These are phyloP conservation scores for Polygonum maritimum DNA, from an alignment of 148 eudicot genomes.

Conservation along the genomic window DNA sequence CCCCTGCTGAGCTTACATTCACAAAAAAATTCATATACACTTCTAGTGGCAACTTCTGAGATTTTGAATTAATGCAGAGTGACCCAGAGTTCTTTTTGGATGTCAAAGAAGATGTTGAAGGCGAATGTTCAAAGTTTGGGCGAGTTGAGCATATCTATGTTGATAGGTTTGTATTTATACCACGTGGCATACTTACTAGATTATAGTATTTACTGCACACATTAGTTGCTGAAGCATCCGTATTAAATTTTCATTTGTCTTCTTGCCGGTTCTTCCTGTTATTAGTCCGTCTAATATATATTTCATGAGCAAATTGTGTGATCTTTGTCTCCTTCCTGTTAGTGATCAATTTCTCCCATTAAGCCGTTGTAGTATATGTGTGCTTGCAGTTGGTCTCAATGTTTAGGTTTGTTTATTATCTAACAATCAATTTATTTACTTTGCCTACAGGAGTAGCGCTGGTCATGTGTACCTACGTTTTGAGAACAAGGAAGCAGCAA, in stretches of 20 bases:
- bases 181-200: too few species aligned
- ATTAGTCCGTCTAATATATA: too few species aligned
- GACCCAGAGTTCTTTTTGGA: slow-evolving; percentile 89
- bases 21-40: background rate
- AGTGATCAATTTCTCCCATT: too few species aligned
- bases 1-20: background rate
- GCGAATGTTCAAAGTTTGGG: slow-evolving; percentile 77
- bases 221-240: background rate
- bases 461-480: slow-evolving; percentile 88
- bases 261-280: too few species aligned
- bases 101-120: slow-evolving; percentile 72
- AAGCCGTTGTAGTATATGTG: background rate
- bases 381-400: background rate
- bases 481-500: slow-evolving; percentile 60
- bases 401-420: too few species aligned
- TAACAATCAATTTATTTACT: background rate
- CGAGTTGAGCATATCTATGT: slow-evolving; percentile 65
- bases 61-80: slow-evolving; percentile 28
- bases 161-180: slow-evolving; percentile 50
- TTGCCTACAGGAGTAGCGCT: slow-evolving; percentile 47
- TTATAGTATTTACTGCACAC: background rate
- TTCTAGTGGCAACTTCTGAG: background rate
- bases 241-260: too few species aligned
- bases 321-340: too few species aligned
- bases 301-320: too few species aligned